phyloP scores from a whole-genome alignment of 495 filamentous ascomycete species.

The Trypethelium eluteriae region DNA sequence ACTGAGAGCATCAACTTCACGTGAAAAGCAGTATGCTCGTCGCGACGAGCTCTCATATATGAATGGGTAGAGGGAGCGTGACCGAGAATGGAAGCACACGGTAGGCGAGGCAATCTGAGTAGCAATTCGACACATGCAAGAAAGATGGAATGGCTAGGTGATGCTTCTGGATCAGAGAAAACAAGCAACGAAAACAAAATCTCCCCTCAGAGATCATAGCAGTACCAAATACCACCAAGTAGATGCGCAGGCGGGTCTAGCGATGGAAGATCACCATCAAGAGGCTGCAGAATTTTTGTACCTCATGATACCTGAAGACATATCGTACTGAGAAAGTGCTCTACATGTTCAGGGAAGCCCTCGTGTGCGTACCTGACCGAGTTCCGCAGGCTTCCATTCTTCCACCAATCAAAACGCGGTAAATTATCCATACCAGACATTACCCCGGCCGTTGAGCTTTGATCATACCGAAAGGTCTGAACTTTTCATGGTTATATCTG shows the following conservation, averaged over 20 bases:
- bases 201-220: too few relatives aligned
- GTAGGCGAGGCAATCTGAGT: too few relatives aligned
- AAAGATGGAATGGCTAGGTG: too few relatives aligned
- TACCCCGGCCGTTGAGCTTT: background rate
- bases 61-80: too few relatives aligned
- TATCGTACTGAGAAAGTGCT: background rate
- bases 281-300: background rate
- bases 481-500: background rate
- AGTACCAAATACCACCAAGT: too few relatives aligned
- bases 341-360: background rate
- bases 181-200: too few relatives aligned
- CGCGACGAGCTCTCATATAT: too few relatives aligned
- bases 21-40: background rate
- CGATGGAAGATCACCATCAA: too few relatives aligned
- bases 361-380: background rate
- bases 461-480: background rate
- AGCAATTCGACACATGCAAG: too few relatives aligned
- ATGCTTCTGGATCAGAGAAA: too few relatives aligned
- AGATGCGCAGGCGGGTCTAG: too few relatives aligned
- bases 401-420: background rate
- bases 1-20: background rate
- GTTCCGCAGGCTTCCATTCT: background rate
- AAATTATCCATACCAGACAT: background rate
- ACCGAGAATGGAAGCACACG: too few relatives aligned
- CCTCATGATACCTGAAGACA: background rate